phyloP scores from a whole-genome alignment of 2,329 filamentous ascomycete species.

The Xylaria sp. region DNA sequence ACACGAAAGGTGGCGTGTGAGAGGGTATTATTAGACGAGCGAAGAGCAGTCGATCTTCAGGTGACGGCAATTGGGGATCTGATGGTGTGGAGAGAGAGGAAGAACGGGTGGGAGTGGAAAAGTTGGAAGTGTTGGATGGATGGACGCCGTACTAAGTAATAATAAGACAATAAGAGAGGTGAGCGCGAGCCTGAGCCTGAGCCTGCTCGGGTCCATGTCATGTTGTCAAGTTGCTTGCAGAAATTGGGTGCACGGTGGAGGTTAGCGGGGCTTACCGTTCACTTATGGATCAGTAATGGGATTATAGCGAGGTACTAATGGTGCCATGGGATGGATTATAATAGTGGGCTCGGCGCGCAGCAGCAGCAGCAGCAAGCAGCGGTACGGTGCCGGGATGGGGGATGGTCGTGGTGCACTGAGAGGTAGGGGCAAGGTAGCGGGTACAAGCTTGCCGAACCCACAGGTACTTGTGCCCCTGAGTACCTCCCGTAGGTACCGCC shows the following conservation, averaged over 20 bases:
- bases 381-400: slow-evolving; percentile 32
- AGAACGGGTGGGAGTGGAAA: slow-evolving; percentile 25
- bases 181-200: slow-evolving; percentile 14
- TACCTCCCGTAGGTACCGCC: slow-evolving; percentile 27
- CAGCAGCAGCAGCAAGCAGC: slow-evolving; percentile 10
- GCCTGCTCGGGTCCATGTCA: slow-evolving; percentile 20
- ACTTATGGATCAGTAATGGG: slow-evolving; percentile 24
- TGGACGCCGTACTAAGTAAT: slow-evolving; percentile 32
- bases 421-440: slow-evolving; percentile 15
- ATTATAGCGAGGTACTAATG: slow-evolving; percentile 24
- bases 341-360: slow-evolving; percentile 27
- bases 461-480: slow-evolving; percentile 36
- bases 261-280: slow-evolving; percentile 34
- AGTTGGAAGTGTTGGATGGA: slow-evolving; percentile 31
- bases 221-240: slow-evolving; percentile 17
- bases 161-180: slow-evolving; percentile 32
- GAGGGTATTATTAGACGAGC: slow-evolving; percentile 17
- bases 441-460: slow-evolving; percentile 28
- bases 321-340: slow-evolving; percentile 31
- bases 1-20: neutral
- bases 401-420: slow-evolving; percentile 19
- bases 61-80: slow-evolving; percentile 16
- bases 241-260: slow-evolving; percentile 24
- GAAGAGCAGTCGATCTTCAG: slow-evolving; percentile 4
- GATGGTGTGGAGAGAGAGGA: slow-evolving; percentile 23